Base-by-base conservation (phyloP, 1,284 basidiomycete species). In the Trametes pubescens region DNA sequence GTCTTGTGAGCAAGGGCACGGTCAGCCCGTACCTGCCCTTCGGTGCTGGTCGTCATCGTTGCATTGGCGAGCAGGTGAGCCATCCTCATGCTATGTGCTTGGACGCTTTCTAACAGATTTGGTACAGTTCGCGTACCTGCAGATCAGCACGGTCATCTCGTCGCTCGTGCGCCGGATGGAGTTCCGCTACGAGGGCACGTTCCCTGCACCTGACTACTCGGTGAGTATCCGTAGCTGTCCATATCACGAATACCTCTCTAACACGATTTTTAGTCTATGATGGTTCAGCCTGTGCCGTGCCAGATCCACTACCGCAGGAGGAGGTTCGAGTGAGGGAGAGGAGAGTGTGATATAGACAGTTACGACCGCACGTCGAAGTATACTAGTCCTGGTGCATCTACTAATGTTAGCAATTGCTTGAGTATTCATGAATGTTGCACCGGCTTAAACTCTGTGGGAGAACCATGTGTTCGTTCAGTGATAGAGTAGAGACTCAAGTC, bases 1-100 rank as follows among this genome's bases (percentile, higher is more conserved):
- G 97, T 59, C 87, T 87, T 71, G 94, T 98, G 49, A 93, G 91
- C 78, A 97, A 96, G 79, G 95, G 95, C 54, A 96, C 95, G 13
- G 92, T 95, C 67, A 92, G 89, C 65, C 89, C 90, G 35, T 98
- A 98, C 76, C 92, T 97, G 75, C 98, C 97, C 1, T 99, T 99
- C 74, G 98, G 97, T 62, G 96, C 97, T 51, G 97, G 96, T 29
- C 84, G 94, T 70, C 96, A 98, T 80, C 84, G 96, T 62, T 98
- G 96, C 78, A 97, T 98, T 69, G 96, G 96, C 69, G 96, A 98
- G 80, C 94, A 92, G 83, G 89, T 90, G 65, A 65, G 82, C 76
- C 32, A 26, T 6, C 21, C 11, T 29, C 24, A n/a, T 4, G 5
- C 1, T 13, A 8, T 6, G 37, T 14, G 22, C 14, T n/a, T 9